phyloP scores from a whole-genome alignment of 345 rosid genomes.

The Gossypium anomalum region DNA sequence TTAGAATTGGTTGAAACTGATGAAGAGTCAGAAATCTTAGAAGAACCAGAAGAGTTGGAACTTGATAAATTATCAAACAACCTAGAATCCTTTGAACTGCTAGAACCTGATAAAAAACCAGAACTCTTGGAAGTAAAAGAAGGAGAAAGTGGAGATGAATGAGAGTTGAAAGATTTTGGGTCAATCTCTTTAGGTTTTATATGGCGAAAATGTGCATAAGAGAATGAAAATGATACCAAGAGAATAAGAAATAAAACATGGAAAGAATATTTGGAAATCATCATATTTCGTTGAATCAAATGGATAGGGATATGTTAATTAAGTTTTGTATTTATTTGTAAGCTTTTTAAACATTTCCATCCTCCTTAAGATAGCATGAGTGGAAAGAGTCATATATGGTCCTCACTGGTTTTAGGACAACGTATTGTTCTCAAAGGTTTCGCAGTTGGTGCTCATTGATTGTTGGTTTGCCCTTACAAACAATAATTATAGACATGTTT shows the following conservation, averaged over 20 bases:
- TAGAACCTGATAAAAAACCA: not conserved
- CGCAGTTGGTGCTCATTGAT: not conserved
- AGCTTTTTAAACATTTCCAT: not conserved
- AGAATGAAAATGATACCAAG: not conserved
- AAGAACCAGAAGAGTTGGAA: not conserved
- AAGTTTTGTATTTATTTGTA: not conserved
- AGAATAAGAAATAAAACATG: not conserved
- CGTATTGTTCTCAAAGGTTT: not conserved
- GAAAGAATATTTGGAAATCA: not conserved
- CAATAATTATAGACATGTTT: not conserved
- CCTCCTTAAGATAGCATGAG: constrained; percentile 4
- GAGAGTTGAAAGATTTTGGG: not conserved
- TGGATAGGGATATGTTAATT: not conserved
- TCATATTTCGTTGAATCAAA: not conserved
- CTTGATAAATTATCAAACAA: not conserved
- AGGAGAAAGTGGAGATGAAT: not conserved
- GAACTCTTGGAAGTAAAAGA: not conserved
- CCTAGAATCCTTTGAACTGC: not conserved
- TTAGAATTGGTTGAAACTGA: not conserved
- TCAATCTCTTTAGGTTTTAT: not conserved
- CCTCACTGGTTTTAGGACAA: not conserved
- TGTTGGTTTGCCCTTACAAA: not conserved
- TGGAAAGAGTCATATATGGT: not conserved
- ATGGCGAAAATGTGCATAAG: not conserved
- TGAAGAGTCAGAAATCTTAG: not conserved